phyloP scores from a whole-genome alignment of 306 rosid genomes.

The Phaseolus lunatus region DNA sequence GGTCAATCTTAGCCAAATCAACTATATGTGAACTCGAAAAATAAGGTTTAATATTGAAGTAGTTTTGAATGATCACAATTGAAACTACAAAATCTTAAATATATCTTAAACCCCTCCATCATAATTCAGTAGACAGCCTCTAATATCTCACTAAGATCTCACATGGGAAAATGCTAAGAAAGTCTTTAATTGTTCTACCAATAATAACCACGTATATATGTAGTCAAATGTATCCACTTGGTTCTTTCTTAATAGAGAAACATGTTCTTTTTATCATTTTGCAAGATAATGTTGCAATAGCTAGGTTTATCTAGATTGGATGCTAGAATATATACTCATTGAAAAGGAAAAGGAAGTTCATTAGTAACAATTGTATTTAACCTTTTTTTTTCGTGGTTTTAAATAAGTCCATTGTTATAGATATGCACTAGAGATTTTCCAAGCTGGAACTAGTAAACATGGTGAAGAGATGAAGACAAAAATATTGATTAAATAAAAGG shows the following conservation, averaged over 20 bases:
- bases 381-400: too few species aligned
- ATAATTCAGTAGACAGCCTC: too few species aligned
- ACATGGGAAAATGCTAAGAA: background rate
- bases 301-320: background rate
- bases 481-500: conserved; percentile 1
- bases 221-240: background rate
- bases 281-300: background rate
- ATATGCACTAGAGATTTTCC: conserved; percentile 14
- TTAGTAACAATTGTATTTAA: background rate
- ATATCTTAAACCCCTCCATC: background rate
- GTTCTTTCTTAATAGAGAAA: background rate
- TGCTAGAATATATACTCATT: background rate
- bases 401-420: background rate
- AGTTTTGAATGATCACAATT: background rate
- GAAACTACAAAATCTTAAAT: background rate
- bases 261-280: conserved; percentile 4
- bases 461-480: conserved; percentile 36
- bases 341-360: background rate
- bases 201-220: background rate
- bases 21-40: background rate
- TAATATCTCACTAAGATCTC: too few species aligned
- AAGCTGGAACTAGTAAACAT: conserved; percentile 33
- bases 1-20: background rate
- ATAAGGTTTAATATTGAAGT: background rate
- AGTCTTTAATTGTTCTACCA: conserved; percentile 12